Evolutionary conservation across 148 eudicot species (phyloP), one percentile per base, ranked within the genome.

Genomic region (Fallopia convolvulus): DNA sequence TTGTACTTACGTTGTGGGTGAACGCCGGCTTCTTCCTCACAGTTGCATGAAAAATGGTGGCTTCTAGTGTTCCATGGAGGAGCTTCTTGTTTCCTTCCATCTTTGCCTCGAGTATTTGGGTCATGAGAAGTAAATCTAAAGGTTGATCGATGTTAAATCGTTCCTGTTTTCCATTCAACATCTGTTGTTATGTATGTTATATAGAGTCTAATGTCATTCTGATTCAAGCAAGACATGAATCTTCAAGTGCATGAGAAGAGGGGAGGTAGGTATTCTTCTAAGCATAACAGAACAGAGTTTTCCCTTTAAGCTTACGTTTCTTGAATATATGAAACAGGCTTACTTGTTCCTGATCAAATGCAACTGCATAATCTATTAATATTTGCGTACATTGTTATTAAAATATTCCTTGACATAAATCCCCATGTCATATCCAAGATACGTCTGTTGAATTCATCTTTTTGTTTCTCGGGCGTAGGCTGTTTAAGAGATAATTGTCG

Each of bases 21-120:
- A 83, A 84, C 39, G 97, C 81, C 48, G 92, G 83, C 66, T 66
- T 81, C 63, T 75, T 77, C 73, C 86, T 85, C 44, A 39, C 2
- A 30, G 93, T 91, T 75, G 94, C 99, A 72, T 88, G 88, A 75
- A 92, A 95, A 84, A 95, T 84, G 74, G 97, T 91, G 56, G 79
- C 91, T 86, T 92, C 99, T 77, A 92, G 86, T 71, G 97, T 92
- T 72, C 97, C 97, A 79, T 95, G 97, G 75, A 92, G 88, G 80
- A 86, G 84, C 83, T 82, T 87, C 36, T 76, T 53, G 8, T 85
- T 83, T 12, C 70, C 70, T 63, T 63, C 30, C 70, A 63, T 63
- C 15, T 26, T 63, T 33, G 15, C 6, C 7, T 63, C 39, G 17
- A 26, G 68, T 61, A 3, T 52, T 2, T 15, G 58, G n/a, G n/a